Evolutionary conservation across 345 rosid species (phyloP).

Genomic region (Arabis alpina): DNA sequence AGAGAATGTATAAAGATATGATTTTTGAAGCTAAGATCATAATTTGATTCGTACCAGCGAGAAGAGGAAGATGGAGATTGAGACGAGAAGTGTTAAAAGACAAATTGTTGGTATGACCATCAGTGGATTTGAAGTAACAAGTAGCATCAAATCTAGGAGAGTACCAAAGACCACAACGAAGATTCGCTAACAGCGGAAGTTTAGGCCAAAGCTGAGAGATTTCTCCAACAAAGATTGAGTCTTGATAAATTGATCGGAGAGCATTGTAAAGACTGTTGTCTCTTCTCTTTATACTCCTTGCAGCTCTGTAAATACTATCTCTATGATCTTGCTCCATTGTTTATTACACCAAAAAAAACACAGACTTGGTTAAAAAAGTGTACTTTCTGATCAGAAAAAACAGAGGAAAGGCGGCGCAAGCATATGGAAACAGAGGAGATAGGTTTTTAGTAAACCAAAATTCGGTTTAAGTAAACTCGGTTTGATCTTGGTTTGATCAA

Average conservation of each 20-base stretch:
- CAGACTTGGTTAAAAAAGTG: too few species aligned
- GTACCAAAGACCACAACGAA: slow-evolving; percentile 99
- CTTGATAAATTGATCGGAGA: slow-evolving; percentile 77
- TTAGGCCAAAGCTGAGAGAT: slow-evolving; percentile 84
- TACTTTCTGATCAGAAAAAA: neutral
- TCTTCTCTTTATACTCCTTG: slow-evolving; percentile 69
- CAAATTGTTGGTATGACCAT: slow-evolving; percentile 87
- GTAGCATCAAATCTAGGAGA: slow-evolving; percentile 60
- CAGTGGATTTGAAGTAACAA: slow-evolving; percentile 98
- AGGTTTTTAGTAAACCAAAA: neutral
- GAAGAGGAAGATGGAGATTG: slow-evolving; percentile 79
- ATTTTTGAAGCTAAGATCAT: neutral
- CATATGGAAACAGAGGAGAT: neutral
- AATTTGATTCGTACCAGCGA: slow-evolving; percentile 57
- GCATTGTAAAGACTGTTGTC: slow-evolving; percentile 83
- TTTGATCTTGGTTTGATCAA: neutral
- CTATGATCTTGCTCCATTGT: slow-evolving; percentile 38
- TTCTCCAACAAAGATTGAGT: slow-evolving; percentile 82
- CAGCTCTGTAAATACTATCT: slow-evolving; percentile 84
- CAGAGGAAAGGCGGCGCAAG: slow-evolving; percentile 18
- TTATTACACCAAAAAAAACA: too few species aligned
- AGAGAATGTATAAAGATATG: neutral
- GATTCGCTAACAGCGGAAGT: slow-evolving; percentile 80
- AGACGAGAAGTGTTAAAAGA: slow-evolving; percentile 87
- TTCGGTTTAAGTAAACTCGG: neutral